Evolutionary conservation across 1,139 yeast species (phyloP).

Genomic region (Hyphopichia buzzinii): DNA sequence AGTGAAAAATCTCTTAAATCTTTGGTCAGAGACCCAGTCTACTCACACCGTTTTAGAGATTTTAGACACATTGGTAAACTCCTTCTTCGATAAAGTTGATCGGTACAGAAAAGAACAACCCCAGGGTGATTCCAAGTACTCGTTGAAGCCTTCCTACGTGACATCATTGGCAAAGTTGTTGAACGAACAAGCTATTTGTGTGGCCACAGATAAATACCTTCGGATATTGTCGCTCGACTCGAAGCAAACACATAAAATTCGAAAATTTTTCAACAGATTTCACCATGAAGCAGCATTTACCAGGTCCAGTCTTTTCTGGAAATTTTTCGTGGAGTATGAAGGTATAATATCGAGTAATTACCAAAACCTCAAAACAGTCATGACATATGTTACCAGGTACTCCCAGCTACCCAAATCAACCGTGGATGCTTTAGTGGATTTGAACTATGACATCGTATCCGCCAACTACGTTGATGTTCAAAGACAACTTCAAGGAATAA

Average conservation of each 20-base stretch:
- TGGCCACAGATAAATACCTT: constrained; percentile 23
- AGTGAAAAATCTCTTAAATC: constrained; percentile 15
- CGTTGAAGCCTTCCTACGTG: constrained; percentile 5
- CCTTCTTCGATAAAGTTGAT: constrained; percentile 17
- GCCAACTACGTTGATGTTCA: constrained; percentile 23
- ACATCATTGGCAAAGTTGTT: constrained; percentile 12
- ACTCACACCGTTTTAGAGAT: constrained; percentile 6
- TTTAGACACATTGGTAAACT: constrained; percentile 17
- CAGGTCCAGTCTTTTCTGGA: constrained; percentile 54
- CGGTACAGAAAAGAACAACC: constrained; percentile 4
- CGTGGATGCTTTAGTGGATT: constrained; percentile 37
- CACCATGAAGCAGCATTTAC: constrained; percentile 35
- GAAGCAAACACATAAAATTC: constrained; percentile 7
- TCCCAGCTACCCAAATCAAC: constrained; percentile 47
- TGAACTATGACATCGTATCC: constrained; percentile 19
- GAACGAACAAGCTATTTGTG: constrained; percentile 32
- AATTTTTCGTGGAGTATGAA: constrained; percentile 53
- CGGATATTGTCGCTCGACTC: constrained; percentile 5
- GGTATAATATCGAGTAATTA: constrained; percentile 38
- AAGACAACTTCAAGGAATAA: constrained; percentile 11
- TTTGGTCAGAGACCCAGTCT: constrained; percentile 16
- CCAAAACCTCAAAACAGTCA: constrained; percentile 40
- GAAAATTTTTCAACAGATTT: constrained; percentile 43
- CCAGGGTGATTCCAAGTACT: not conserved
- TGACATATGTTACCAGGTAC: constrained; percentile 39